Conservation (phyloP, 306 rosid species). For the Ochetophila trinervis region DNA sequence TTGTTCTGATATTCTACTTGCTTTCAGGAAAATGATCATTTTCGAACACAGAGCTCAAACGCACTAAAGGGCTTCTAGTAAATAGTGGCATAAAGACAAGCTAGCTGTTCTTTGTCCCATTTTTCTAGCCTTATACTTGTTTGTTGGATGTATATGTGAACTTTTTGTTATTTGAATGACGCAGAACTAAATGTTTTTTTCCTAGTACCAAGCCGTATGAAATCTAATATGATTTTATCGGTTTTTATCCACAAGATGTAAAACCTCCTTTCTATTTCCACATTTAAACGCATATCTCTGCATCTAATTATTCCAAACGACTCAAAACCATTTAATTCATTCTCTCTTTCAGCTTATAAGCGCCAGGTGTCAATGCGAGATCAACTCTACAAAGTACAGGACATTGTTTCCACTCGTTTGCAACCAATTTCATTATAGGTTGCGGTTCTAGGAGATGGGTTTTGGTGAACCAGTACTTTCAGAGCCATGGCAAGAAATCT, state of each 20-base stretch:
- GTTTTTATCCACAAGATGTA: too few species aligned
- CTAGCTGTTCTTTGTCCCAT: slow-evolving; percentile 34
- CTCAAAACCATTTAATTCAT: not conserved
- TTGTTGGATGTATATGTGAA: slow-evolving; percentile 1
- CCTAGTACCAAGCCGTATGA: too few species aligned
- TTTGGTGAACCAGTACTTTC: too few species aligned
- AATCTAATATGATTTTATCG: too few species aligned
- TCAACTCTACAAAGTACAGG: too few species aligned
- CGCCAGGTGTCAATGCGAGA: too few species aligned
- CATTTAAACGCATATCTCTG: too few species aligned
- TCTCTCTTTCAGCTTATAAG: not conserved
- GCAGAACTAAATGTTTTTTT: not conserved
- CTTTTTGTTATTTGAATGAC: slow-evolving; percentile 15
- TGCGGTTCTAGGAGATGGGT: too few species aligned
- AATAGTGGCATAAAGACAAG: slow-evolving; percentile 17
- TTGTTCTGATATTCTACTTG: not conserved
- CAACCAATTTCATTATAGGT: too few species aligned
- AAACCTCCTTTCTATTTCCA: not conserved
- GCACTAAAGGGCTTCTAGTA: slow-evolving; percentile 17
- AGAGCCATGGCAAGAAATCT: too few species aligned
- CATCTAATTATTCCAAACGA: not conserved
- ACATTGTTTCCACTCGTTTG: too few species aligned
- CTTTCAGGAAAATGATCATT: slow-evolving; percentile 39
- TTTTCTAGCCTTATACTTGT: slow-evolving; percentile 9
- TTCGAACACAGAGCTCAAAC: not conserved